Base-by-base conservation (phyloP, 495 filamentous ascomycete genomes). In the Emericellopsis terricola region DNA sequence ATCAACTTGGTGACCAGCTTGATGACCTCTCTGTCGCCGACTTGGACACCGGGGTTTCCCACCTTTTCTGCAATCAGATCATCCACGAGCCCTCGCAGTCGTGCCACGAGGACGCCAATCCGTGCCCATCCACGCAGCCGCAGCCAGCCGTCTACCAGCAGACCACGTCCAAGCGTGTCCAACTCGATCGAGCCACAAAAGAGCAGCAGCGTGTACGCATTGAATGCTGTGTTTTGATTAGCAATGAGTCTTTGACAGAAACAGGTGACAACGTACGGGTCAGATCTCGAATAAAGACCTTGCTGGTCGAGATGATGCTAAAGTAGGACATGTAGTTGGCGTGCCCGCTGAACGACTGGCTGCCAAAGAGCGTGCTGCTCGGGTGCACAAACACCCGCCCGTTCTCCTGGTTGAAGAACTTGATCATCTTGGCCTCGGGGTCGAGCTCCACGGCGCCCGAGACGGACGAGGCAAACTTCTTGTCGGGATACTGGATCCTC, bases 131-230 rank as follows among this genome's bases (percentile, higher is more conserved):
- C 89, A 5, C 85, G 68, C 15, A 96, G 57, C 19, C 81, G 65
- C 23, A 96, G 53, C 91, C 91, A 94, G 27, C 82, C 85, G 56
- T 96, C 91, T 4, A 97, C 82, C 10, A 94, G 57, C 2, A 97
- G 58, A 3, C 91, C 89, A 6, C 87, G 67, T 2, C 87, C 89
- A 28, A 79, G 65, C 0, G 84, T 92, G 52, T 97, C 89, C 2
- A 97, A 68, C 29, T 66, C 64, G 29, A 94, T 83, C 8, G 71
- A 62, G 6, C 86, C 87, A 7, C 76, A 76, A 55, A 97, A 94
- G n/a, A 97, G 68, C 17, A 97, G 70, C 4, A 93, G 65, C 3
- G 80, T 76, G 50, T 85, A 96, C 2, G 80, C 72, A 46, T 92
- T 93, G 59, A 94, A 89, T 10, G 89, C 80, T 86, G 39, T n/a